Evolutionary conservation across 1,139 yeast species (phyloP), one percentile per base, ranked within the genome.

Genomic region (Debaryomyces nepalensis): DNA sequence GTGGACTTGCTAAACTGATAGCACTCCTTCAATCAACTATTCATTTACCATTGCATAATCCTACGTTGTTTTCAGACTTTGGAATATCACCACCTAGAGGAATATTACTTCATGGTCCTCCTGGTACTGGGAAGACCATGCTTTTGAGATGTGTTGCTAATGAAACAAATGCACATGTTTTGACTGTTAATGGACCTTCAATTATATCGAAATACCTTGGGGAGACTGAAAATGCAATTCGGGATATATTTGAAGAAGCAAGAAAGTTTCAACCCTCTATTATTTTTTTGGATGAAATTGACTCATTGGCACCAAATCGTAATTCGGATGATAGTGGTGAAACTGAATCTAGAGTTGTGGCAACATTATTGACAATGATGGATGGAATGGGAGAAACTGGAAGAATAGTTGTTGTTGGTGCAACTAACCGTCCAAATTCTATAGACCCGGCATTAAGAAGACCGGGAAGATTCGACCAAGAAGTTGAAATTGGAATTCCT

Each of bases 91-190:
- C 97, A 8, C 97, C 98, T 2, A 73, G 97, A 43, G 99, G 99
- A 3, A 75, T 95, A 11, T 66, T 93, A 24, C 68, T 93, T 4
- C 95, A 91, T 65, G 99, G 99, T 0, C 96, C 98, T 2, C 95
- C 98, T 2, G 99, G 99, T 1, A 91, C 98, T 0, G 99, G 99
- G 42, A 93, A 93, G 61, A 88, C 98, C 0, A 81, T 91, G 89
- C 73, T 93, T 11, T 69, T 95, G 34, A 75, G 88, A 42, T 87
- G 96, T 26, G 83, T 93, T 9, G 96, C 97, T 0, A 86, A 84
- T 41, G 66, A 74, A 8, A 62, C 71, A 4, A 73, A 81, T 48
- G 95, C 96, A 0, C 98, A 91, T 62, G 82, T 91, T 0, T 72
- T 91, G 37, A 82, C 88, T 2, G 85, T 93, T 20, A 87, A 87